Conservation (phyloP, 441 rosid genomes). For the Adansonia gregorii region DNA sequence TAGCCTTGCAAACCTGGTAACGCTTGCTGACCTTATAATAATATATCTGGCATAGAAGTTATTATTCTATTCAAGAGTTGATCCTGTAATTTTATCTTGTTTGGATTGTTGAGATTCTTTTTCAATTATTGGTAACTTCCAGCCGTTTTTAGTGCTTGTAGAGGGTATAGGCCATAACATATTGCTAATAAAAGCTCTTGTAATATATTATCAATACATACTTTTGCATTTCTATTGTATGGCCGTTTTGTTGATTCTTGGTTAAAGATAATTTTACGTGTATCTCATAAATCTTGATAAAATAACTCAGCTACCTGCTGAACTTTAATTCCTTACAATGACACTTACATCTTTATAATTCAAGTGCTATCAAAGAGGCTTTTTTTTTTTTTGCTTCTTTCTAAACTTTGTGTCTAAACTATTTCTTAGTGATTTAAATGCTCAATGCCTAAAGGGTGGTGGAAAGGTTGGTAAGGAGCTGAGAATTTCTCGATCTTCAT, state of each 20-base stretch:
- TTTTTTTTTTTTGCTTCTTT: not conserved
- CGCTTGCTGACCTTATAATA: conserved; percentile 27
- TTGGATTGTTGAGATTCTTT: not conserved
- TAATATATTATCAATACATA: not conserved
- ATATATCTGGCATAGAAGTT: conserved; percentile 11
- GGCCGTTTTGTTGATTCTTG: conserved; percentile 11
- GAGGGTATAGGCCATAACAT: not conserved
- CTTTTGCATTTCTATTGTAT: not conserved
- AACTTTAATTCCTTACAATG: not conserved
- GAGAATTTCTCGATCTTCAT: conserved; percentile 13
- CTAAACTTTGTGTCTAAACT: not conserved
- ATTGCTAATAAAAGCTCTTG: conserved; percentile 6
- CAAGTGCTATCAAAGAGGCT: not conserved
- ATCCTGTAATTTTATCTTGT: not conserved
- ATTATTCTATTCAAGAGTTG: not conserved
- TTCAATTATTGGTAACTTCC: not conserved
- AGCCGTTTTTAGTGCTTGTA: not conserved
- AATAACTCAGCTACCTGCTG: not conserved
- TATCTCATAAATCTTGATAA: conserved; percentile 3
- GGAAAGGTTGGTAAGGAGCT: not conserved
- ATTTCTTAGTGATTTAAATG: conserved; percentile 6
- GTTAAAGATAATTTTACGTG: conserved; percentile 1
- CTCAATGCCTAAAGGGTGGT: not conserved
- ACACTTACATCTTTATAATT: conserved; percentile 6
- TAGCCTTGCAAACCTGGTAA: conserved; percentile 85